phyloP scores from a whole-genome alignment of 2,329 filamentous ascomycete genomes.

The Nigrograna mackinnonii region DNA sequence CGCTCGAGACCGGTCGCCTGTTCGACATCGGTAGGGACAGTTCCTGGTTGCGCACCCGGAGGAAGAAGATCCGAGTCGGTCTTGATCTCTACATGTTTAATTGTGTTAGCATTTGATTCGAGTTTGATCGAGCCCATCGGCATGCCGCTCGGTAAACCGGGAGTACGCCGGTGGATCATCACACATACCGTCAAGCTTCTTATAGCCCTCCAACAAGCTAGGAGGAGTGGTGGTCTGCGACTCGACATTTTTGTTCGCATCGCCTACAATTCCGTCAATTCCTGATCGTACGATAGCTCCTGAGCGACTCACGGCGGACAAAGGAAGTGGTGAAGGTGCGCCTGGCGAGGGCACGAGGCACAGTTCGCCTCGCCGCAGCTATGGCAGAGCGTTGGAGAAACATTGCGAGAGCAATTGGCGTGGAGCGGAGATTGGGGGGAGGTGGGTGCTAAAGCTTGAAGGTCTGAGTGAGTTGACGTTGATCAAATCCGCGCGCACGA shows the following conservation, averaged over 20 bases:
- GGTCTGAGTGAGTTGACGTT: slow-evolving; percentile 24
- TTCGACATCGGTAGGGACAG: slow-evolving; percentile 90
- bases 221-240: slow-evolving; percentile 27
- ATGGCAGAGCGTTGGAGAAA: slow-evolving; percentile 56
- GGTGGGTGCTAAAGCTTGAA: slow-evolving; percentile 30
- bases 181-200: slow-evolving; percentile 51
- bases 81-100: slow-evolving; percentile 72
- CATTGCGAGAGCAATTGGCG: slow-evolving; percentile 44
- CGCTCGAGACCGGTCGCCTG: slow-evolving; percentile 97
- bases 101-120: slow-evolving; percentile 28
- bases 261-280: slow-evolving; percentile 36
- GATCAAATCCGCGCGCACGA: too few relatives aligned
- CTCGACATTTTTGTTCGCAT: slow-evolving; percentile 38
- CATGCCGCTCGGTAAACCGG: slow-evolving; percentile 14
- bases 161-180: slow-evolving; percentile 15
- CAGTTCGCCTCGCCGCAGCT: slow-evolving; percentile 49
- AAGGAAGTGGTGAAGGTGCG: slow-evolving; percentile 53
- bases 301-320: slow-evolving; percentile 48
- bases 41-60: slow-evolving; percentile 79
- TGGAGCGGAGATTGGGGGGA: slow-evolving; percentile 36
- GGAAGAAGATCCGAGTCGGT: slow-evolving; percentile 79
- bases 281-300: slow-evolving; percentile 33
- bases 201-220: slow-evolving; percentile 38
- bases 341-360: slow-evolving; percentile 43
- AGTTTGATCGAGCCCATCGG: slow-evolving; percentile 1